Percentiles rank a stretch among this genome's conserved stretches.
Conservation (phyloP, 176 grass and related monocot genomes). For the Oryza meyeriana region DNA sequence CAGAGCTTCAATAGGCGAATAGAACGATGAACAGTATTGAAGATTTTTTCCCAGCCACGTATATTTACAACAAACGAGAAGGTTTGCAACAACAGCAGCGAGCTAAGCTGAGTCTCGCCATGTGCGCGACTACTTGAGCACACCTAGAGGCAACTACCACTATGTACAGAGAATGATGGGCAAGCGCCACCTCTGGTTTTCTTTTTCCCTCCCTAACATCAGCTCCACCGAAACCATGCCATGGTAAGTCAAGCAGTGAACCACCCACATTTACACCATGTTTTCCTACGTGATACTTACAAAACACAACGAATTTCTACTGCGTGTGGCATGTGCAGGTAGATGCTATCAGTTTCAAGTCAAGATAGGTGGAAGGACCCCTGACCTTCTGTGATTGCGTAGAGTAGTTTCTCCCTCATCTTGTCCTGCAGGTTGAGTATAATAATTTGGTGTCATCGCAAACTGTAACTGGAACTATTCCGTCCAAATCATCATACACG, state of each 20-base stretch:
- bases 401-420: constrained; percentile 62
- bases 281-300: constrained; percentile 44
- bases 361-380: constrained; percentile 79
- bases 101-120: constrained; percentile 23
- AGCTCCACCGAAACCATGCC: constrained; percentile 31
- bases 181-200: not conserved
- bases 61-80: constrained; percentile 35
- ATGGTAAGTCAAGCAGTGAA: constrained; percentile 26
- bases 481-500: not conserved
- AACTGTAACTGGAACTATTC: not conserved
- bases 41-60: constrained; percentile 22
- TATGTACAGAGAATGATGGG: constrained; percentile 35
- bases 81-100: not conserved
- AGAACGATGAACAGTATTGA: not conserved
- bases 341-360: not conserved
- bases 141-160: constrained; percentile 22
- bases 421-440: constrained; percentile 50
- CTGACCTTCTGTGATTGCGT: constrained; percentile 75
- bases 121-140: constrained; percentile 17
- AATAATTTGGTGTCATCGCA: not conserved
- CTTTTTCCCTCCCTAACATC: constrained; percentile 11
- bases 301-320: constrained; percentile 20
- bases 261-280: constrained; percentile 31
- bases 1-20: not conserved
- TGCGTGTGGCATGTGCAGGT: not conserved